Conservation (phyloP, 176 grass and related monocot species). For the Carex parvula region DNA sequence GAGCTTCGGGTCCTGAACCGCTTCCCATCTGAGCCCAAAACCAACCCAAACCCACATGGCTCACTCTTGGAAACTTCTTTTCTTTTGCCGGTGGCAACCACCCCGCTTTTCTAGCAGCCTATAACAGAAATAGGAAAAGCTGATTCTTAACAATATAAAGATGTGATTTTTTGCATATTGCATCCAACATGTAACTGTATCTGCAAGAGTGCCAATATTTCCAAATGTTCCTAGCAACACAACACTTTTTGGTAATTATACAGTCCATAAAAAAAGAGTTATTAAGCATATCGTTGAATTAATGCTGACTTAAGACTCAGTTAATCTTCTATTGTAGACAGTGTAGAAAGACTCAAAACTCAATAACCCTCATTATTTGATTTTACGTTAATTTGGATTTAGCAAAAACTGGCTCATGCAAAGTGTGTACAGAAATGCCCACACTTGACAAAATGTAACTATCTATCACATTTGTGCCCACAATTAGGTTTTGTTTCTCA, state of each 20-base stretch:
- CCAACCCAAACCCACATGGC: conserved; percentile 91
- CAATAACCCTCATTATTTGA: not conserved
- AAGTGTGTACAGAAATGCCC: not conserved
- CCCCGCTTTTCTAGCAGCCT: conserved; percentile 81
- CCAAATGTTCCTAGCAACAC: not conserved
- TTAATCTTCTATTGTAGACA: not conserved
- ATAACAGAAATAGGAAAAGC: conserved; percentile 10
- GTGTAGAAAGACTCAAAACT: not conserved
- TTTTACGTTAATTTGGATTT: not conserved
- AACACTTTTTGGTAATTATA: not conserved
- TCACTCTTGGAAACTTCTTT: conserved; percentile 69
- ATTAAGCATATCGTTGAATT: not conserved
- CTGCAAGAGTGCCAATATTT: not conserved
- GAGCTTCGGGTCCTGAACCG: conserved; percentile 81
- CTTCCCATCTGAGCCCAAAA: conserved; percentile 93
- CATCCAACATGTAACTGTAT: not conserved
- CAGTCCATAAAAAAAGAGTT: not conserved
- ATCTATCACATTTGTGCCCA: not conserved
- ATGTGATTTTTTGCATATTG: not conserved
- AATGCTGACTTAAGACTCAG: not conserved
- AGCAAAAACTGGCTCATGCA: not conserved
- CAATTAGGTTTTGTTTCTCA: not conserved
- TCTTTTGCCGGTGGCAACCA: conserved; percentile 60
- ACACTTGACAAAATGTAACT: not conserved
- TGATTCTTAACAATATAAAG: not conserved